Percentiles rank a stretch among this genome's conserved stretches.
Evolutionary conservation across 208 protist genomes (phyloP).

Genomic region (Lotmaria passim): DNA sequence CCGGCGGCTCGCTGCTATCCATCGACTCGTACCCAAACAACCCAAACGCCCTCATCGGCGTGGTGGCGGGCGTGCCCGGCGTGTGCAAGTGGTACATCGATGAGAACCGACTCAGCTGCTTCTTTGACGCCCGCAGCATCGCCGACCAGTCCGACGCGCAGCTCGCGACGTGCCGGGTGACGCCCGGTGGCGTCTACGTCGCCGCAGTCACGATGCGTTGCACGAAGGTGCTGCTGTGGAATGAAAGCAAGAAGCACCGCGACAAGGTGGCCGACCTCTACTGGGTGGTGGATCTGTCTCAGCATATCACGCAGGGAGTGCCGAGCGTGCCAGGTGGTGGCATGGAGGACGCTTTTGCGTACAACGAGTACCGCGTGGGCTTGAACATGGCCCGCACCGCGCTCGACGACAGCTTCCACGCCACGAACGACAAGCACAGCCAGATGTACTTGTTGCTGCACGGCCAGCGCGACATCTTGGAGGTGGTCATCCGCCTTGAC

Average conservation of each 20-base stretch:
- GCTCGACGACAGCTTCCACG: constrained; percentile 44
- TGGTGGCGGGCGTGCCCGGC: constrained; percentile 68
- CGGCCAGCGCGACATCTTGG: constrained; percentile 69
- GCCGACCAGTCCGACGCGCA: constrained; percentile 26
- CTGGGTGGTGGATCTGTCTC: constrained; percentile 67
- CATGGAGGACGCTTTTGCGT: constrained; percentile 53
- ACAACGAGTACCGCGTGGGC: constrained; percentile 76
- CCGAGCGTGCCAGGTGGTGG: constrained; percentile 15
- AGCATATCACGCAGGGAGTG: constrained; percentile 37
- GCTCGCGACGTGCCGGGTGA: constrained; percentile 57
- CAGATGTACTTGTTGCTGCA: constrained; percentile 82
- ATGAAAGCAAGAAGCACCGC: constrained; percentile 70
- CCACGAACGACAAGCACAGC: constrained; percentile 76
- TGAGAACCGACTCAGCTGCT: constrained; percentile 69
- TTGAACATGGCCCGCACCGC: constrained; percentile 76
- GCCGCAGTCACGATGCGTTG: constrained; percentile 66
- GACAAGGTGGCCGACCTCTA: constrained; percentile 70
- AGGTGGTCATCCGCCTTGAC: constrained; percentile 77
- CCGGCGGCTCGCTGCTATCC: constrained; percentile 54
- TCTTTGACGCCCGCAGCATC: constrained; percentile 57
- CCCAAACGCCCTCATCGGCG: constrained; percentile 76
- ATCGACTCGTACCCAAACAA: constrained; percentile 81
- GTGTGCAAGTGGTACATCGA: constrained; percentile 87
- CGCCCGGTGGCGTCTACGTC: constrained; percentile 78
- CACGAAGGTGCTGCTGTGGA: constrained; percentile 76